Base-by-base conservation (phyloP, 2,329 filamentous ascomycete species). In the Xylaria sp. region DNA sequence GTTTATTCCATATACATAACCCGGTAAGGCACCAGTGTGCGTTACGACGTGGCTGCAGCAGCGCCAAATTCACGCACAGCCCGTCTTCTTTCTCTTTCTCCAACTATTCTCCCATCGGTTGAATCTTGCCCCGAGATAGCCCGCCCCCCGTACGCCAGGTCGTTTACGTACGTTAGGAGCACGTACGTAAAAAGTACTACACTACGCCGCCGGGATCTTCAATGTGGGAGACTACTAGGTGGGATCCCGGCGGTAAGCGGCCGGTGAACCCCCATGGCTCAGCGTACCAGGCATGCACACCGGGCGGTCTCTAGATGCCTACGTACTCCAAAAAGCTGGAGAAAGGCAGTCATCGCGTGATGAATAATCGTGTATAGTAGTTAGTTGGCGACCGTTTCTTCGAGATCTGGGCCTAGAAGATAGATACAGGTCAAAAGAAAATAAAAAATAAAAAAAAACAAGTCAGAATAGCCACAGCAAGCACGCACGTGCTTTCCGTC, bases 91-190 rank as follows among this genome's bases (percentile, higher is more conserved):
- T 30, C 23, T 30, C 23, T 30, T 30, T 30, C 37, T 42, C 37
- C 37, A 42, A 42, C 9, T 46, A 42, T 42, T 42, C 13, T 42
- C 23, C 3, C 37, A 46, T 59, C 53, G 59, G 57, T 47, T 8
- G 23, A 52, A 35, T 54, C 30, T 19, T 44, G 23, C 11, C 34
- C 49, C 59, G 49, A 61, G 44, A 54, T 37, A 11, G n/a, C 18
- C 53, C 59, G 52, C 19, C 39, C 23, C 23, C 23, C 23, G 23
- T 30, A 5, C 23, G 4, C 23, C 23, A 30, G 23, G 19, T 37
- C 10, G 42, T 46, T 46, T 46, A 46, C 42, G 13, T 46, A n/a
- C 42, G 42, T 46, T 6, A 46, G 13, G 13, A n/a, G 37, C 37
- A 8, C 37, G 37, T 30, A 30, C 37, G 37, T 30, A 30, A 30